Percentiles rank a stretch among this genome's conserved stretches.
Evolutionary conservation across 352 stramenopile species (phyloP).

Genomic region (Phytophthora fragariae): DNA sequence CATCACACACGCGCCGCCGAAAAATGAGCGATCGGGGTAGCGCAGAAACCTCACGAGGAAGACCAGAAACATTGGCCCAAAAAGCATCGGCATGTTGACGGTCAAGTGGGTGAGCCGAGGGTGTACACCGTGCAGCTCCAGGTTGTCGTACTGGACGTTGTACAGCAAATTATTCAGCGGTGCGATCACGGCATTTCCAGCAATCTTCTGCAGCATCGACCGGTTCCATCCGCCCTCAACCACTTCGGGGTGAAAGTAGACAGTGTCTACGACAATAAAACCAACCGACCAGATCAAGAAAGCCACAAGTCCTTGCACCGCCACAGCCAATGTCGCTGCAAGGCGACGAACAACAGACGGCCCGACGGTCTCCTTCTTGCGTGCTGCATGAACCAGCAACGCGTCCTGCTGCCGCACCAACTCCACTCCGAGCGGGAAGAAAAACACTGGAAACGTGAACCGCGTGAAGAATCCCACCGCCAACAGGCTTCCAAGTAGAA

Average conservation of each 20-base stretch:
- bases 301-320: slow-evolving; percentile 52
- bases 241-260: slow-evolving; percentile 59
- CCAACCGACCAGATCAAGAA: slow-evolving; percentile 45
- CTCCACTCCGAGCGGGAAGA: slow-evolving; percentile 74
- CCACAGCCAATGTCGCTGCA: slow-evolving; percentile 31
- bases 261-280: slow-evolving; percentile 63
- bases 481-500: slow-evolving; percentile 70
- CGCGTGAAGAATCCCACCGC: slow-evolving; percentile 80
- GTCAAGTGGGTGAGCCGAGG: slow-evolving; percentile 84
- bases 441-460: slow-evolving; percentile 88
- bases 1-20: slow-evolving; percentile 54
- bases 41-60: slow-evolving; percentile 48
- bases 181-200: slow-evolving; percentile 53
- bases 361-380: slow-evolving; percentile 29
- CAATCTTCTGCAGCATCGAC: slow-evolving; percentile 22
- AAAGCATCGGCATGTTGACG: slow-evolving; percentile 95
- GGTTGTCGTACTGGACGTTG: slow-evolving; percentile 92
- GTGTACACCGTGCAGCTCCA: slow-evolving; percentile 93
- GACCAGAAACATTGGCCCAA: slow-evolving; percentile 83
- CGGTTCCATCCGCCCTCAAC: slow-evolving; percentile 14
- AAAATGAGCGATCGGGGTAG: slow-evolving; percentile 33
- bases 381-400: slow-evolving; percentile 41
- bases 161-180: slow-evolving; percentile 92
- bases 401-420: slow-evolving; percentile 67
- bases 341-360: slow-evolving; percentile 34